Evolutionary conservation across 176 grass and related monocot species (phyloP), one percentile per base, ranked within the genome.

Genomic region (Saccharum officinarum): DNA sequence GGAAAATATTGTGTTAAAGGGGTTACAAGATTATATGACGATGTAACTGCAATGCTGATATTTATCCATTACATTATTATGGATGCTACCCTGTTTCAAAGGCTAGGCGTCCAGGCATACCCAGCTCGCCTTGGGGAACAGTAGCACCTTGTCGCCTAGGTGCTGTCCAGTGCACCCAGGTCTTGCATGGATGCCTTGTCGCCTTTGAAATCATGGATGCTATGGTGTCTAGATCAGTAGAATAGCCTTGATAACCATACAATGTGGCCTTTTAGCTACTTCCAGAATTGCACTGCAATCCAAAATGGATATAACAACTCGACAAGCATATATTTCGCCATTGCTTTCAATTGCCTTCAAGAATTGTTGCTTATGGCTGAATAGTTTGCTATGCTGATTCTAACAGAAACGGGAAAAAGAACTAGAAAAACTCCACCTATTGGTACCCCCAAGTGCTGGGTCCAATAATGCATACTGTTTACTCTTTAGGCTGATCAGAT

Each of bases 401-500:
- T 63, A 34, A 39, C 44, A 57, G 23, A 37, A 82, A 66, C 0
- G 30, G 50, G 36, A 60, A 61, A 20, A 17, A 44, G 20, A 63
- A 9, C 82, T 73, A 34, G 73, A 78, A 65, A n/a, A 2, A 39
- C 62, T 70, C 31, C 47, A 76, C 39, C 74, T 69, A 76, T 71
- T 22, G 65, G 71, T 63, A 37, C 65, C 38, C 52, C 54, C 34
- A 37, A 74, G 30, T 66, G 74, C 36, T 73, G 6, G 20, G 0
- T 46, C 38, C 26, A 49, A 31, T 77, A 65, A 71, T 10, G 18
- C 31, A 45, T 59, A 11, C 54, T 68, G 38, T 31, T 80, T 69
- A 90, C 18, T 79, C 68, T 79, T 86, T 40, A 78, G 44, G 86
- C 45, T 83, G 66, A 28, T 96, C 84, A 1, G 69, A 86, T 12